Evolutionary conservation across 2,329 filamentous ascomycete species (phyloP), one percentile per base, ranked within the genome.

Genomic region (Arthrinium puccinioides): DNA sequence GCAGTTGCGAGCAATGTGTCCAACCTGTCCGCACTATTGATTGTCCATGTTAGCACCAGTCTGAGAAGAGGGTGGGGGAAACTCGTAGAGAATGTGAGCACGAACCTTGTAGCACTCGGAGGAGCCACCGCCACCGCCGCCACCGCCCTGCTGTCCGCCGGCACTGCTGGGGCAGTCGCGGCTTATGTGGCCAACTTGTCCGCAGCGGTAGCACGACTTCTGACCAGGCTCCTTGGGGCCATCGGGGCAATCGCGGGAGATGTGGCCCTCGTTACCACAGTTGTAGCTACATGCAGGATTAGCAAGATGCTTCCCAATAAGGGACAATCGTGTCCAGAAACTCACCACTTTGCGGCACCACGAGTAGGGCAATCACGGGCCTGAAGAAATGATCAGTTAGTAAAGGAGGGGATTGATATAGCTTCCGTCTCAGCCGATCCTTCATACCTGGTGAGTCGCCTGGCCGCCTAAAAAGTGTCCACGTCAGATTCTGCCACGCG

Each of bases 1-100:
- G 79, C 86, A 92, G 76, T 88, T 88, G 54, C 85, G 87, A 53
- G 92, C 90, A 63, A 97, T 96, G 76, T 97, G 92, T 43, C 92
- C 92, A 50, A 88, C 76, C 72, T 95, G 86, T 46, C 89, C 89
- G 69, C 92, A 98, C 83, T 81, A 16, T 27, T 9, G 13, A 4
- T 27, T 27, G n/a, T n/a, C n/a, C n/a, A n/a, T n/a, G n/a, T n/a
- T n/a, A n/a, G n/a, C n/a, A n/a, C n/a, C n/a, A 11, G 25, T 27
- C 13, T 36, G 8, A 19, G 15, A 36, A 9, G 24, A 21, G 24
- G 10, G n/a, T 28, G 10, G 24, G 24, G 21, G 23, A 28, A 15
- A 23, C 14, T 8, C 36, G 48, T 38, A 43, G 42, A 48, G 21
- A 39, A 21, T 15, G 20, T 26, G n/a, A 36, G 18, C 32, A 33